phyloP scores from a whole-genome alignment of 2,329 filamentous ascomycete genomes.

The Alternaria sp. region DNA sequence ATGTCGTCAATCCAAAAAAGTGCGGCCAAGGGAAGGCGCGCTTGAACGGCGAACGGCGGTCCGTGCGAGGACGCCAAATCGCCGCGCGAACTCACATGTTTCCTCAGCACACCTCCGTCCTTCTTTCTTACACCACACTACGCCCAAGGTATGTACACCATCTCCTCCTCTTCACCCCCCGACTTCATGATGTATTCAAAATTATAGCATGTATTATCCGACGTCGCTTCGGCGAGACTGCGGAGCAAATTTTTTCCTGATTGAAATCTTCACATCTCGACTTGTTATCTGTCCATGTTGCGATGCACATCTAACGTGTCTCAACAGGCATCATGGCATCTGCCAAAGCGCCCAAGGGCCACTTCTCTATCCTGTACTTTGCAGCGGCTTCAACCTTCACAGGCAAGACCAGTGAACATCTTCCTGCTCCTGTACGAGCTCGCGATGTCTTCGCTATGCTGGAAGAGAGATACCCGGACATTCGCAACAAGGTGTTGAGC shows the following conservation, averaged over 20 bases:
- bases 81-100: slow-evolving; percentile 27
- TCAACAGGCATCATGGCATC: slow-evolving; percentile 45
- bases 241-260: slow-evolving; percentile 47
- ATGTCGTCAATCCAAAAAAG: slow-evolving; percentile 19
- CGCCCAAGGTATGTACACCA: slow-evolving; percentile 28
- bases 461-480: slow-evolving; percentile 74
- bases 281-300: background rate
- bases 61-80: slow-evolving; percentile 27
- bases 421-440: slow-evolving; percentile 72
- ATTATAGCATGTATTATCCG: slow-evolving; percentile 61
- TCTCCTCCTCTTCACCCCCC: background rate
- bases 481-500: slow-evolving; percentile 71
- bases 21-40: slow-evolving; percentile 24
- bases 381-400: slow-evolving; percentile 77
- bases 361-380: slow-evolving; percentile 85
- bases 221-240: slow-evolving; percentile 45
- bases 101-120: slow-evolving; percentile 14
- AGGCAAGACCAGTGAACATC: slow-evolving; percentile 68
- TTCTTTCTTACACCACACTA: slow-evolving; percentile 18
- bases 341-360: slow-evolving; percentile 63
- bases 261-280: slow-evolving; percentile 16
- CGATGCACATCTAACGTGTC: slow-evolving; percentile 23
- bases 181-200: slow-evolving; percentile 49
- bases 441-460: slow-evolving; percentile 70
- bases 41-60: background rate